A percentile compares a stretch with the other conserved stretches of the same genome.
Evolutionary conservation across 2,329 filamentous ascomycete species (phyloP).

Genomic region (Fusarium caatingaense): DNA sequence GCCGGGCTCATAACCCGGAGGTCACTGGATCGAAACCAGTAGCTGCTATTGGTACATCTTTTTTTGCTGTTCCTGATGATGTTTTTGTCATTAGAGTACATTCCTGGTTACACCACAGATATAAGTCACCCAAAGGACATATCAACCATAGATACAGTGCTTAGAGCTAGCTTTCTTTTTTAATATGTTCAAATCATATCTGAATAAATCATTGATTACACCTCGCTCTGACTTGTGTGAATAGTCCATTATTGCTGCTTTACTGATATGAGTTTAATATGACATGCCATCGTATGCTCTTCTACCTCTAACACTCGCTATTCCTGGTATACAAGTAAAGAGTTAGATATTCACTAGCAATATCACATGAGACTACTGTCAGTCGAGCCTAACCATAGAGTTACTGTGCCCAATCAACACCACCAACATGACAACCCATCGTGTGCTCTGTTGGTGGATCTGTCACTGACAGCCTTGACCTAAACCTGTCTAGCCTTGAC

Average conservation of each 20-base stretch:
- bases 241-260: background rate
- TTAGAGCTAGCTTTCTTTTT: background rate
- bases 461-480: background rate
- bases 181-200: background rate
- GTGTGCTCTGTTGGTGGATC: background rate
- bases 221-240: background rate
- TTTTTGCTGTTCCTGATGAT: background rate
- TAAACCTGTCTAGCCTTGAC: background rate
- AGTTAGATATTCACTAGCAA: background rate
- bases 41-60: constrained; percentile 16
- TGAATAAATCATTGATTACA: background rate
- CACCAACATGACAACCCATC: background rate
- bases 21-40: constrained; percentile 16
- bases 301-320: background rate
- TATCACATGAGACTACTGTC: background rate
- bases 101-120: background rate
- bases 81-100: background rate
- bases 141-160: background rate
- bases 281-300: background rate
- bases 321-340: background rate
- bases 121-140: background rate
- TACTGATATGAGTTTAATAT: background rate
- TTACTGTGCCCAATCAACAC: background rate
- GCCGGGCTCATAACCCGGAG: constrained; percentile 44
- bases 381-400: background rate